These are phyloP conservation scores for Glycine soja DNA, from an alignment of 306 rosid genomes.

Conservation along the genomic window DNA sequence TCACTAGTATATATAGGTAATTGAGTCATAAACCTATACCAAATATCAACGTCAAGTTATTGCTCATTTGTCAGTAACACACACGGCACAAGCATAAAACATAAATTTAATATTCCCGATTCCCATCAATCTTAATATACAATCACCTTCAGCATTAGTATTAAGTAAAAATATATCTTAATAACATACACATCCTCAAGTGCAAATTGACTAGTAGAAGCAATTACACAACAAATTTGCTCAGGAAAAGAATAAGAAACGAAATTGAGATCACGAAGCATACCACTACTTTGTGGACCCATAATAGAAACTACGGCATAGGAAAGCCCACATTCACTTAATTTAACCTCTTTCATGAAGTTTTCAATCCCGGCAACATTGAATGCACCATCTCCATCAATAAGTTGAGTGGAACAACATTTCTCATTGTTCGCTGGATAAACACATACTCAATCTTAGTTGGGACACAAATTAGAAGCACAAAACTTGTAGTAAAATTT, in stretches of 20 bases:
- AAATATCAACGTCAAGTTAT: not conserved
- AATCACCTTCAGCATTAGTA: slow-evolving; percentile 22
- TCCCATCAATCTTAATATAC: not conserved
- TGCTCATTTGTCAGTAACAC: slow-evolving; percentile 12
- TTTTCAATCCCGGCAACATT: slow-evolving; percentile 70
- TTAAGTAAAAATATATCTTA: slow-evolving; percentile 10
- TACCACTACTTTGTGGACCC: slow-evolving; percentile 99
- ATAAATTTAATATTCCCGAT: not conserved
- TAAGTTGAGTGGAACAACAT: slow-evolving; percentile 79
- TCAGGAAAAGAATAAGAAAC: slow-evolving; percentile 27
- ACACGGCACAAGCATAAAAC: not conserved
- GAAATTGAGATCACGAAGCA: slow-evolving; percentile 27
- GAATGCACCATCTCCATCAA: slow-evolving; percentile 88
- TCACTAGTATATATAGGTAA: slow-evolving; percentile 11
- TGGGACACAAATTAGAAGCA: slow-evolving; percentile 6
- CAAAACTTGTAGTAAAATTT: not conserved
- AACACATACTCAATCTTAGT: slow-evolving; percentile 40
- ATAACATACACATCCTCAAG: slow-evolving; percentile 28
- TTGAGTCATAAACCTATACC: not conserved
- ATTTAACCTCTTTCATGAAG: slow-evolving; percentile 73
- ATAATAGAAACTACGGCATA: slow-evolving; percentile 88
- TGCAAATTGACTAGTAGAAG: not conserved
- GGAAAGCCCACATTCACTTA: slow-evolving; percentile 86
- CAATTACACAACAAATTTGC: not conserved
- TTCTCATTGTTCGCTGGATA: slow-evolving; percentile 56